Conservation (phyloP, 2,329 filamentous ascomycete species). For the Scedosporium dehoogii region DNA sequence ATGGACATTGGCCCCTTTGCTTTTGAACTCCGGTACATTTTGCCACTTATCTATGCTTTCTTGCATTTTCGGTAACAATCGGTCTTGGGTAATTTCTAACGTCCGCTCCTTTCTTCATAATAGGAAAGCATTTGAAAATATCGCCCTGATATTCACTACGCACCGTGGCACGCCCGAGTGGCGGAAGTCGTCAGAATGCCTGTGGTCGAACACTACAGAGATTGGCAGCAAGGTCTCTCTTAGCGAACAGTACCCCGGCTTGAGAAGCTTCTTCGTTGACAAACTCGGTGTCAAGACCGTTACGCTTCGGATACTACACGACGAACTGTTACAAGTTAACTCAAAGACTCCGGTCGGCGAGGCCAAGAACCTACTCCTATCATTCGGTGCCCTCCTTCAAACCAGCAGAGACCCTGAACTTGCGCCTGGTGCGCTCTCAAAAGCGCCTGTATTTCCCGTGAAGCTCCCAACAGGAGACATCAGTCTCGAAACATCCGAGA, state of each 20-base stretch:
- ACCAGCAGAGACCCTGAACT: too few species aligned
- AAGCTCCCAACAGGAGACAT: background rate
- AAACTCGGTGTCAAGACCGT: background rate
- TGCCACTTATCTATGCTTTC: too few species aligned
- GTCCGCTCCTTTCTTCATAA: too few species aligned
- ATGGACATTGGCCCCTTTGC: too few species aligned
- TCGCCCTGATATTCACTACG: background rate
- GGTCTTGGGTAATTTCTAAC: too few species aligned
- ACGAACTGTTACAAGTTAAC: background rate
- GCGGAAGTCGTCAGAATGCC: background rate
- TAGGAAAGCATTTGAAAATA: too few species aligned
- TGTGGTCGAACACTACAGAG: background rate
- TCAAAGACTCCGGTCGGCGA: too few species aligned
- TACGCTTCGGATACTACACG: background rate
- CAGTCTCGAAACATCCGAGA: background rate
- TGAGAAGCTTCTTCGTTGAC: background rate
- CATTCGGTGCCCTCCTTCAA: too few species aligned
- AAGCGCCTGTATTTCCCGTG: background rate
- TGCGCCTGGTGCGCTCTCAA: background rate
- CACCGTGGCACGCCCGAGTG: background rate
- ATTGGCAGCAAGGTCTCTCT: background rate
- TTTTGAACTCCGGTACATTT: too few species aligned
- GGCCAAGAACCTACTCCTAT: too few species aligned
- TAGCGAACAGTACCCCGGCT: background rate
- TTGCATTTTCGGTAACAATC: too few species aligned